A percentile compares a stretch with the other conserved stretches of the same genome.
phyloP scores from a whole-genome alignment of 2,329 filamentous ascomycete genomes.

The Tothia fuscella region DNA sequence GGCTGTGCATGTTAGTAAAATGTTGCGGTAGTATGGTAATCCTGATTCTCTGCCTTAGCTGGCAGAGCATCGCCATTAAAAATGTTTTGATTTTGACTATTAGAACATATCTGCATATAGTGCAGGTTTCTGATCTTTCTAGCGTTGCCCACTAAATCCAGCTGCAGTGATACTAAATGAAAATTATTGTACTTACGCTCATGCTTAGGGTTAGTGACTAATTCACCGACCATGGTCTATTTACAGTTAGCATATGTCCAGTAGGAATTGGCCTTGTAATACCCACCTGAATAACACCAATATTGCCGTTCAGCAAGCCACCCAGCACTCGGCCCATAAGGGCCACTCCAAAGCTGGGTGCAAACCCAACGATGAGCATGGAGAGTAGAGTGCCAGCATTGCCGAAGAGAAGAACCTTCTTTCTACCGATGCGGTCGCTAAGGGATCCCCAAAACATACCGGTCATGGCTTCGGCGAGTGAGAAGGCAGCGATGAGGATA shows the following conservation, averaged over 20 bases:
- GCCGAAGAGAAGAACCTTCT: slow-evolving; percentile 28
- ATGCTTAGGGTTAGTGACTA: slow-evolving; percentile 72
- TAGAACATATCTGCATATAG: too few species aligned
- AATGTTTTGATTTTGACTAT: too few species aligned
- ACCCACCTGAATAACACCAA: slow-evolving; percentile 54
- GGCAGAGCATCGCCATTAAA: too few species aligned
- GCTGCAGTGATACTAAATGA: neutral
- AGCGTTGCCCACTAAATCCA: too few species aligned
- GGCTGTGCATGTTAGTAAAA: slow-evolving; percentile 35
- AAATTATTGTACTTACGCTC: slow-evolving; percentile 59
- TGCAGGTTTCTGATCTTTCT: too few species aligned
- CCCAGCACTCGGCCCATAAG: slow-evolving; percentile 64
- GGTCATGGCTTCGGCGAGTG: slow-evolving; percentile 72
- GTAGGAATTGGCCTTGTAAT: too few species aligned
- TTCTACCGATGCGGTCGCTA: slow-evolving; percentile 28
- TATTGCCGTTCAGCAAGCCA: slow-evolving; percentile 80
- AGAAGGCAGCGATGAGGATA: slow-evolving; percentile 77
- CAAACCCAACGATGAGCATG: slow-evolving; percentile 71
- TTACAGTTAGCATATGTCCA: neutral
- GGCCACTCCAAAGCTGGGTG: slow-evolving; percentile 73
- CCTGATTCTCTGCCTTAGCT: too few species aligned
- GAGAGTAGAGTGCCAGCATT: slow-evolving; percentile 74
- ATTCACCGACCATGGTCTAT: slow-evolving; percentile 84
- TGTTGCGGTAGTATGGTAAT: neutral
- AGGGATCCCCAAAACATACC: slow-evolving; percentile 49